These are phyloP conservation scores for Nigrospora osmanthi DNA, from an alignment of 2,329 filamentous ascomycete genomes.

Conservation along the genomic window DNA sequence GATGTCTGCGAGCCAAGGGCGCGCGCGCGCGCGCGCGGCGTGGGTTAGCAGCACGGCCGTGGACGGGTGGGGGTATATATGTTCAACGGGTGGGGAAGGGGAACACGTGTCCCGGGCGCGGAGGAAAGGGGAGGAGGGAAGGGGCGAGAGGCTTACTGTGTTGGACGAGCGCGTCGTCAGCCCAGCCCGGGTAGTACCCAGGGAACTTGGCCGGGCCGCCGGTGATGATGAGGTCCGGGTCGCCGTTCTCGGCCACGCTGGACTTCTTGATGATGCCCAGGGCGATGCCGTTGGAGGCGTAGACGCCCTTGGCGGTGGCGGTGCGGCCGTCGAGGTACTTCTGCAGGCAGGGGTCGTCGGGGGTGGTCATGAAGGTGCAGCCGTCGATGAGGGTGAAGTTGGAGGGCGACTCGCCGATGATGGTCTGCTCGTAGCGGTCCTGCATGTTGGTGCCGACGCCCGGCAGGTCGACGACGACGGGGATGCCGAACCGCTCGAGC, in stretches of 20 bases:
- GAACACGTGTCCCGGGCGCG: too few relatives aligned
- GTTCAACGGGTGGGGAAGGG: too few relatives aligned
- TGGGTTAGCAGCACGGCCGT: too few relatives aligned
- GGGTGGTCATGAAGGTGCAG: slow-evolving; percentile 6
- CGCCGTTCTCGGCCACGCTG: neutral
- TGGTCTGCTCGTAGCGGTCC: slow-evolving; percentile 31
- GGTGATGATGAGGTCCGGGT: slow-evolving; percentile 7
- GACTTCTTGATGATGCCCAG: slow-evolving; percentile 6
- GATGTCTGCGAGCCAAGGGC: too few relatives aligned
- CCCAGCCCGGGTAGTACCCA: slow-evolving; percentile 7
- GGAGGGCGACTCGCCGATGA: neutral
- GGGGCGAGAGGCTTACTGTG: too few relatives aligned
- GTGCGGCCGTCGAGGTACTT: neutral
- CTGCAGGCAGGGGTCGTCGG: slow-evolving; percentile 9
- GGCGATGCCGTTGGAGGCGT: slow-evolving; percentile 9
- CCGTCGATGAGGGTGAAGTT: neutral
- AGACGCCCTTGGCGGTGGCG: slow-evolving; percentile 4
- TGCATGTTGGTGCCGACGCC: slow-evolving; percentile 53
- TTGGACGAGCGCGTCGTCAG: slow-evolving; percentile 12
- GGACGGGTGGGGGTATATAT: too few relatives aligned
- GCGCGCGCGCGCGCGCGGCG: too few relatives aligned
- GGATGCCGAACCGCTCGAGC: slow-evolving; percentile 30
- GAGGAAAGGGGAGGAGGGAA: too few relatives aligned
- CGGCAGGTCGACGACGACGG: slow-evolving; percentile 41
- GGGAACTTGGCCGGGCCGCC: slow-evolving; percentile 6